Evolutionary conservation across 2,329 filamentous ascomycete species (phyloP).

Genomic region (Pleochaeta shiraiana): DNA sequence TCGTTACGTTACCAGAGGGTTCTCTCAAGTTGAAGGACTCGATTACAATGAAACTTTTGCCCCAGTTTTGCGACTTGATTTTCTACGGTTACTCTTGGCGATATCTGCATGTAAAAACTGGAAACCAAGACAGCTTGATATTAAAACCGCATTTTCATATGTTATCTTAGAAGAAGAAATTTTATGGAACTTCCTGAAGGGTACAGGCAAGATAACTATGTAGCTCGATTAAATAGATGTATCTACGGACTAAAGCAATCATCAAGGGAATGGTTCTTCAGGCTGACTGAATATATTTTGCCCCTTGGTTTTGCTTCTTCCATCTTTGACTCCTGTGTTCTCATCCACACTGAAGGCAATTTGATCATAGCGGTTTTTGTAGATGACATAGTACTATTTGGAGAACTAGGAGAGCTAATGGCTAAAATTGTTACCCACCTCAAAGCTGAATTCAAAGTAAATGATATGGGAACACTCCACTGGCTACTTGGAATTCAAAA

Average conservation of each 20-base stretch:
- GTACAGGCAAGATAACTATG: neutral
- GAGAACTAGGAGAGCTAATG: too few species aligned
- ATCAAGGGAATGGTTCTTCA: too few species aligned
- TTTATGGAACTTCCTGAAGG: slow-evolving; percentile 3
- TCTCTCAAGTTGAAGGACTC: neutral
- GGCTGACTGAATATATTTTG: too few species aligned
- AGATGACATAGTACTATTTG: too few species aligned
- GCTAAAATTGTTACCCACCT: too few species aligned
- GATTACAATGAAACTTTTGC: slow-evolving; percentile 1
- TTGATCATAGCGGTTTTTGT: neutral
- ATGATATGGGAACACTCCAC: too few species aligned
- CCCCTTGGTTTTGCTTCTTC: too few species aligned
- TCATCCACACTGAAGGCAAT: neutral
- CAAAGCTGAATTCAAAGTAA: too few species aligned
- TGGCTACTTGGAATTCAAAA: too few species aligned
- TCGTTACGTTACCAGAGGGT: neutral
- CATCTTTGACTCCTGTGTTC: too few species aligned
- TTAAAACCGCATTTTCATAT: neutral
- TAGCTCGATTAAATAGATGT: too few species aligned
- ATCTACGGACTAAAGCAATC: neutral
- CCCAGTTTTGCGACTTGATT: neutral
- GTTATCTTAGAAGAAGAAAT: neutral
- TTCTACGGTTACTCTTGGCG: neutral
- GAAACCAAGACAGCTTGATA: neutral
- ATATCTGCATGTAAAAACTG: neutral